Evolutionary conservation across 805 yeast species (phyloP).

Genomic region (Diddensiella santjacobensis): DNA sequence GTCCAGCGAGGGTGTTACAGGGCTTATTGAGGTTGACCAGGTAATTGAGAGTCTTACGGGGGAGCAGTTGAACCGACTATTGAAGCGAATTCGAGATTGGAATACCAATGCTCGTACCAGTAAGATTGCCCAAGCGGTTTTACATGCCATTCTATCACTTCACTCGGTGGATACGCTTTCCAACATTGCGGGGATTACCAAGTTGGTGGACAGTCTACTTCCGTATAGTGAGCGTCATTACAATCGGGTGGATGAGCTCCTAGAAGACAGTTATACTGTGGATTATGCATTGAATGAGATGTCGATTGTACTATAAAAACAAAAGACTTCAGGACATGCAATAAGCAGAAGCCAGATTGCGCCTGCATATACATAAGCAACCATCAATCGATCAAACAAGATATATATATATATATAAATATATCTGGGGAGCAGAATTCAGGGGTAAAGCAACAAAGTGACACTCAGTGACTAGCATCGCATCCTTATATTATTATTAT

Average conservation of each 20-base stretch:
- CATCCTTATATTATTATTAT: too few species aligned
- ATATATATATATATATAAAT: too few species aligned
- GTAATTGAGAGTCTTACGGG: conserved; percentile 55
- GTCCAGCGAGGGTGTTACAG: conserved; percentile 50
- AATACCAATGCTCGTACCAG: conserved; percentile 82
- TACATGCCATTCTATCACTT: conserved; percentile 58
- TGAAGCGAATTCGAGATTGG: conserved; percentile 89
- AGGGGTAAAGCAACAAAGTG: too few species aligned
- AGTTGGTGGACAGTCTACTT: conserved; percentile 65
- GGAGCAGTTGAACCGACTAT: conserved; percentile 56
- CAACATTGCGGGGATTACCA: conserved; percentile 64
- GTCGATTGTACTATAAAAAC: conserved; percentile 17
- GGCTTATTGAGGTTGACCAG: conserved; percentile 58
- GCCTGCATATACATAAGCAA: too few species aligned
- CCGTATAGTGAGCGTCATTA: conserved; percentile 90
- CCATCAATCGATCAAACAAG: too few species aligned
- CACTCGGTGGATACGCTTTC: conserved; percentile 54
- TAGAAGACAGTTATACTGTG: conserved; percentile 80
- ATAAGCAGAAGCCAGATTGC: too few species aligned
- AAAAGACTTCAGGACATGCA: too few species aligned
- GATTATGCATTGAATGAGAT: conserved; percentile 80
- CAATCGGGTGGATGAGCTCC: conserved; percentile 66
- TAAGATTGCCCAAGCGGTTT: conserved; percentile 72
- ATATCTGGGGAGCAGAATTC: too few species aligned
- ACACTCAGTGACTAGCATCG: too few species aligned